Evolutionary conservation across 768 basidiomycete species (phyloP).

Genomic region (Zangia roseola): DNA sequence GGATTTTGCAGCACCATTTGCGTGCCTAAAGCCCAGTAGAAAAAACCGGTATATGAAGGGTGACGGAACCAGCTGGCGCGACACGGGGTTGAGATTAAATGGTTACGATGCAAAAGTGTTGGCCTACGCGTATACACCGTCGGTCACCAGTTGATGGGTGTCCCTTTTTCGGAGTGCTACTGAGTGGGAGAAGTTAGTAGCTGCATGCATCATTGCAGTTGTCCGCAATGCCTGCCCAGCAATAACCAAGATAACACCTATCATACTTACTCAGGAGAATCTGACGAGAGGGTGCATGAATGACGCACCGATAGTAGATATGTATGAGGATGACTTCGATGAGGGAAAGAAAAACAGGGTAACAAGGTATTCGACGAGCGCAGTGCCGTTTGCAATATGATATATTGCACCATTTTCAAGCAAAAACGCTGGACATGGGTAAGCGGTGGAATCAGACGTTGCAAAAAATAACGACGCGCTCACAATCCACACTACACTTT

Average conservation of each 20-base stretch:
- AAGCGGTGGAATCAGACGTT: slow-evolving; percentile 2
- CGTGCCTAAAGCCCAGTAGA: slow-evolving; percentile 96
- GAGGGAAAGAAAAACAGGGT: slow-evolving; percentile 65
- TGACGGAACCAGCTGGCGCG: slow-evolving; percentile 61
- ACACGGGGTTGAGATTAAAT: not conserved
- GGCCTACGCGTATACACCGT: slow-evolving; percentile 84
- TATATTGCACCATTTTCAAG: slow-evolving; percentile 88
- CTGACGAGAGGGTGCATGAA: not conserved
- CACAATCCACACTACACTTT: slow-evolving; percentile 92
- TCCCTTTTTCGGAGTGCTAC: slow-evolving; percentile 74
- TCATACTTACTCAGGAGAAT: slow-evolving; percentile 1
- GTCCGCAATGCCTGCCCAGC: slow-evolving; percentile 80
- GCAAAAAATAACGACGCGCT: slow-evolving; percentile 32
- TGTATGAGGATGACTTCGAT: slow-evolving; percentile 56
- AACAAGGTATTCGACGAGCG: slow-evolving; percentile 77
- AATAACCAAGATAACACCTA: slow-evolving; percentile 66
- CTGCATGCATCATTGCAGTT: slow-evolving; percentile 94
- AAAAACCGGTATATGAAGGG: slow-evolving; percentile 96
- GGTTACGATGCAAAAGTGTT: not conserved
- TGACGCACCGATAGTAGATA: slow-evolving; percentile 57
- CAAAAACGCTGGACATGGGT: slow-evolving; percentile 68
- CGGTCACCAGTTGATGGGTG: slow-evolving; percentile 78
- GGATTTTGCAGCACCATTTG: slow-evolving; percentile 91
- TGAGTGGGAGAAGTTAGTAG: slow-evolving; percentile 89
- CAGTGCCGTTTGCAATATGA: slow-evolving; percentile 78